phyloP scores from a whole-genome alignment of 306 rosid species.

The Cajanus cajan region DNA sequence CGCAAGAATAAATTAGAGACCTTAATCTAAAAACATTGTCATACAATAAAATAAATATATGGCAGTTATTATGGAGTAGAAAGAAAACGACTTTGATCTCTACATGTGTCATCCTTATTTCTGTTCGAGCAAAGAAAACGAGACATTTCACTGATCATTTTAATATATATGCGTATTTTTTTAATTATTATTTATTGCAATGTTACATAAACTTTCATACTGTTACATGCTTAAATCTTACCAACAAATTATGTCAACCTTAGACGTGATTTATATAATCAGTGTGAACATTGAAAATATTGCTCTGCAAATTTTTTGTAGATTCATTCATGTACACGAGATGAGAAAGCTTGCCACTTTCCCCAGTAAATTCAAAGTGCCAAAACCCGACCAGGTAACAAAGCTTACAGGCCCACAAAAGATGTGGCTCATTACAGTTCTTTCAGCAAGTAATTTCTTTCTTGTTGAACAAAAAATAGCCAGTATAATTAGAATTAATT shows the following conservation, averaged over 20 bases:
- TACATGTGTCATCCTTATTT: background rate
- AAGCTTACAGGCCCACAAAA: background rate
- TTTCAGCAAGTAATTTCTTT: background rate
- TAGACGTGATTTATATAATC: background rate
- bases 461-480: background rate
- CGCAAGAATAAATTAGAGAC: too few species aligned
- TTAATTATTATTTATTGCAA: background rate
- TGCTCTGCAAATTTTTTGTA: background rate
- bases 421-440: background rate
- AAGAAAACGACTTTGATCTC: too few species aligned
- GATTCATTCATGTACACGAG: background rate
- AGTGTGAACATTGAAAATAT: background rate
- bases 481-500: background rate
- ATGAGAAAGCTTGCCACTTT: background rate
- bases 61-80: too few species aligned
- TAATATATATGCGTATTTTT: background rate
- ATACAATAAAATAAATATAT: too few species aligned
- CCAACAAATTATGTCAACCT: background rate
- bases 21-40: too few species aligned
- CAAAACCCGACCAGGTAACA: background rate
- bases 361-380: background rate
- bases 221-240: background rate
- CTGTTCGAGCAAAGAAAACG: background rate
- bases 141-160: background rate
- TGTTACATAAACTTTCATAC: background rate